phyloP scores from a whole-genome alignment of 192 early-diverging fungal genomes.

The Linnemannia zychae region DNA sequence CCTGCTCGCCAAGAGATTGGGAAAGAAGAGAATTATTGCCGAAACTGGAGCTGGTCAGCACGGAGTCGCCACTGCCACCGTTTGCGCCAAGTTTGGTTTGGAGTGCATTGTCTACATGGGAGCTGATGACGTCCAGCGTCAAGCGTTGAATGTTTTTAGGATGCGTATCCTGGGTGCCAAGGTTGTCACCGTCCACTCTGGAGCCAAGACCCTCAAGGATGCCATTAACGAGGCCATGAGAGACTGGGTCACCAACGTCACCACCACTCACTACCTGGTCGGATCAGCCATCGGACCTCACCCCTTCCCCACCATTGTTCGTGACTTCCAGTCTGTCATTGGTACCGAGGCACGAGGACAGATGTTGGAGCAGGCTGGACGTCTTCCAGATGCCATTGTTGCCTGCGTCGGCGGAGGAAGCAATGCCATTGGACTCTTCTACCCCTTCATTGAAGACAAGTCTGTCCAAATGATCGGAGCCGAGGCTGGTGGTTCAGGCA shows the following conservation, averaged over 20 bases:
- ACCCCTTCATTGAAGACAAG: conserved; percentile 91
- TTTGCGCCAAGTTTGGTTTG: conserved; percentile 97
- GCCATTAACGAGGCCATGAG: conserved; percentile 99
- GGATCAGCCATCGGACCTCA: conserved; percentile 98
- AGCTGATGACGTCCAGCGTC: conserved; percentile 92
- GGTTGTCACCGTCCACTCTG: conserved; percentile 86
- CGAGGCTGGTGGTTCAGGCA: conserved; percentile 95
- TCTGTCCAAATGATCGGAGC: conserved; percentile 91
- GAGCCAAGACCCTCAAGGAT: conserved; percentile 91
- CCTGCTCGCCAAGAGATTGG: conserved; percentile 93
- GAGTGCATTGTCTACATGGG: conserved; percentile 99
- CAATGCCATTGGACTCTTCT: conserved; percentile 98
- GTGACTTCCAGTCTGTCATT: conserved; percentile 99
- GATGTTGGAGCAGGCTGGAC: conserved; percentile 83
- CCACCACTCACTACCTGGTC: conserved; percentile 95
- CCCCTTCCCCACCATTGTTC: conserved; percentile 97
- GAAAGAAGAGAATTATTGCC: conserved; percentile 97
- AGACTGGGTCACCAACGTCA: conserved; percentile 98
- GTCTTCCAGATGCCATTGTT: conserved; percentile 92
- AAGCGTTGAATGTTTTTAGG: conserved; percentile 96
- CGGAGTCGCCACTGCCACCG: conserved; percentile 97
- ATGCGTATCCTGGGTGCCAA: conserved; percentile 94
- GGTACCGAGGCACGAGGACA: conserved; percentile 91
- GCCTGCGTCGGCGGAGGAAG: conserved; percentile 98
- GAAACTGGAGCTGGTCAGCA: conserved; percentile 99